A percentile compares a stretch with the other conserved stretches of the same genome.
Conservation (phyloP, 495 filamentous ascomycete species). For the Lasiosphaeria hispida region DNA sequence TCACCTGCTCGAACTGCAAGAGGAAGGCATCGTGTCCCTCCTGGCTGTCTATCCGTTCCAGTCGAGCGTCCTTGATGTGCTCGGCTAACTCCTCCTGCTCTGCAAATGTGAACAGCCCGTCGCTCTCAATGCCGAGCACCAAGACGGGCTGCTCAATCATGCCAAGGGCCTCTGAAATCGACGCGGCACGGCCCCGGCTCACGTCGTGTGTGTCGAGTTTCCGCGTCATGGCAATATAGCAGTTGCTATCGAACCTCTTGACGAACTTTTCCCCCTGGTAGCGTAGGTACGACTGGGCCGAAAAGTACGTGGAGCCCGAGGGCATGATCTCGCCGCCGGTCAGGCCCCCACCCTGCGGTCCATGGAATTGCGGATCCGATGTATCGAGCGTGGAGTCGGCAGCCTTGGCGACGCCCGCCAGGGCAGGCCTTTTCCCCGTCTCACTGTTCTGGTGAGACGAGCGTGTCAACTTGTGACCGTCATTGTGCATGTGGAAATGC, state of each 20-base stretch:
- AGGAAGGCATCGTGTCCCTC: conserved; percentile 97
- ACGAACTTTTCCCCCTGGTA: conserved; percentile 98
- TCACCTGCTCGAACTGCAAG: conserved; percentile 96
- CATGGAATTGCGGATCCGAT: conserved; percentile 75
- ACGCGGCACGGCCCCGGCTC: conserved; percentile 64
- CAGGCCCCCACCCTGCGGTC: conserved; percentile 44
- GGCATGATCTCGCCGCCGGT: conserved; percentile 45
- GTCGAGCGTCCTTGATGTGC: conserved; percentile 70
- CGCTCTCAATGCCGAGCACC: conserved; percentile 88
- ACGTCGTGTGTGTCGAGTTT: conserved; percentile 99
- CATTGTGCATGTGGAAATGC: conserved; percentile 93
- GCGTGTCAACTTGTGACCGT: conserved; percentile 69
- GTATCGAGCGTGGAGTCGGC: conserved; percentile 32
- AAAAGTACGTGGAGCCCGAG: conserved; percentile 82
- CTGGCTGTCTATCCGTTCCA: conserved; percentile 84
- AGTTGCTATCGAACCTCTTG: conserved; percentile 94
- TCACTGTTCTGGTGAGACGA: conserved; percentile 39
- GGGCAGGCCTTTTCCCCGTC: conserved; percentile 26
- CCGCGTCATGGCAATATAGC: conserved; percentile 97
- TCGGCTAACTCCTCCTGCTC: conserved; percentile 90
- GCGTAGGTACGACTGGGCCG: conserved; percentile 95
- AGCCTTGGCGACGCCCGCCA: conserved; percentile 36
- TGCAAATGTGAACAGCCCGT: conserved; percentile 93
- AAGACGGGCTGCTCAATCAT: conserved; percentile 83
- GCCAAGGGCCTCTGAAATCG: conserved; percentile 69